Evolutionary conservation across 495 filamentous ascomycete genomes (phyloP).

Genomic region (Tuber indicum): DNA sequence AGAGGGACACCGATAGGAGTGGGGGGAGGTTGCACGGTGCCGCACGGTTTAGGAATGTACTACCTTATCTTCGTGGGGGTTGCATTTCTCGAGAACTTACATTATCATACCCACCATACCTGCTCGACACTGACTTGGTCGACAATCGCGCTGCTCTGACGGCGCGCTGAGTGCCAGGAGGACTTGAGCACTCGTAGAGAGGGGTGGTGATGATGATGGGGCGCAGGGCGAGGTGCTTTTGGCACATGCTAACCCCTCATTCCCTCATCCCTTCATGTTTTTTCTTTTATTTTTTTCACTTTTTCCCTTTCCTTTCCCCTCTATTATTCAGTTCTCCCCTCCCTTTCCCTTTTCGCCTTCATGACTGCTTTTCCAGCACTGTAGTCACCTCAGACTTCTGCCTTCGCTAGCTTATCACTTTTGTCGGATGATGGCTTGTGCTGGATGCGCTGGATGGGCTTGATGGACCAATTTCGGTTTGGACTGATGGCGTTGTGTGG

Average conservation of each 20-base stretch:
- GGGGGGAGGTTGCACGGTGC: neutral
- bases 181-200: neutral
- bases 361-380: neutral
- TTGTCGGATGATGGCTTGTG: neutral
- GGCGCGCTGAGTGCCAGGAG: neutral
- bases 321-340: neutral
- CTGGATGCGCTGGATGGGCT: neutral
- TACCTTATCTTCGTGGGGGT: conserved; percentile 1
- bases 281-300: neutral
- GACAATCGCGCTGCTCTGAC: neutral
- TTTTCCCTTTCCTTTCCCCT: neutral
- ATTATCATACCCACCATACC: neutral
- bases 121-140: neutral
- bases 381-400: neutral
- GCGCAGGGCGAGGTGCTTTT: neutral
- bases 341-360: neutral
- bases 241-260: conserved; percentile 1
- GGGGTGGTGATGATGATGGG: neutral
- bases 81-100: neutral
- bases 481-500: neutral
- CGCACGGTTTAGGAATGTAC: neutral
- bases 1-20: neutral
- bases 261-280: neutral
- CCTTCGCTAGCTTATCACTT: neutral
- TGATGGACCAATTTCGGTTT: neutral